Evolutionary conservation across 129 eudicot species (phyloP).

Genomic region (Arctium lappa): DNA sequence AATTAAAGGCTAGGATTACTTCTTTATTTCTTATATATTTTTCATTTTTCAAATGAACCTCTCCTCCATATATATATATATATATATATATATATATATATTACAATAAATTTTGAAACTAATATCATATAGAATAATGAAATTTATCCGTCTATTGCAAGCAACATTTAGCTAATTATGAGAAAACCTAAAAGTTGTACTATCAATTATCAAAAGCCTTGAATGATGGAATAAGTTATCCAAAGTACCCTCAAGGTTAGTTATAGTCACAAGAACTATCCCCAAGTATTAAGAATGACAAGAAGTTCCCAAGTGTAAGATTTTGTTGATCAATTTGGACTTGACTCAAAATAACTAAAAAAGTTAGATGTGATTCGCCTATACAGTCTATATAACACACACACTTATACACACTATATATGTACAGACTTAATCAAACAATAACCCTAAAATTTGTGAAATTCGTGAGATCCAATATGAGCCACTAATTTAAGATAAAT

Average conservation of each 20-base stretch:
- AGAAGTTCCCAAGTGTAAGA: not conserved
- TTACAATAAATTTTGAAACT: not conserved
- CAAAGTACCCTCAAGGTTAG: not conserved
- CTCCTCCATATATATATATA: too few species aligned
- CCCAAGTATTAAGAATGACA: not conserved
- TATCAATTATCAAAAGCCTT: constrained; percentile 5
- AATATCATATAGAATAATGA: not conserved
- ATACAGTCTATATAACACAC: too few species aligned
- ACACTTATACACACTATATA: too few species aligned
- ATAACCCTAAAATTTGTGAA: too few species aligned
- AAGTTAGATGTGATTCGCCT: too few species aligned
- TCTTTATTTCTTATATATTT: too few species aligned
- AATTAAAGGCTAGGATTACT: too few species aligned
- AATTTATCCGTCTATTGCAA: constrained; percentile 15
- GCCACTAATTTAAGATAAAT: too few species aligned
- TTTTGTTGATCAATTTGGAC: not conserved
- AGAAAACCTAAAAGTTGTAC: constrained; percentile 4
- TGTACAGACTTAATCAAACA: too few species aligned
- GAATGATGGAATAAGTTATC: constrained; percentile 9
- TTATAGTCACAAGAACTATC: not conserved
- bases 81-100: not conserved
- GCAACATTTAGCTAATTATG: constrained; percentile 24
- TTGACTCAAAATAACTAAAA: not conserved
- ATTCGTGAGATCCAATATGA: too few species aligned
- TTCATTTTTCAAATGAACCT: too few species aligned